A percentile compares a stretch with the other conserved stretches of the same genome.
Evolutionary conservation across 768 basidiomycete species (phyloP).

Genomic region (Gelatoporia subvermispora): DNA sequence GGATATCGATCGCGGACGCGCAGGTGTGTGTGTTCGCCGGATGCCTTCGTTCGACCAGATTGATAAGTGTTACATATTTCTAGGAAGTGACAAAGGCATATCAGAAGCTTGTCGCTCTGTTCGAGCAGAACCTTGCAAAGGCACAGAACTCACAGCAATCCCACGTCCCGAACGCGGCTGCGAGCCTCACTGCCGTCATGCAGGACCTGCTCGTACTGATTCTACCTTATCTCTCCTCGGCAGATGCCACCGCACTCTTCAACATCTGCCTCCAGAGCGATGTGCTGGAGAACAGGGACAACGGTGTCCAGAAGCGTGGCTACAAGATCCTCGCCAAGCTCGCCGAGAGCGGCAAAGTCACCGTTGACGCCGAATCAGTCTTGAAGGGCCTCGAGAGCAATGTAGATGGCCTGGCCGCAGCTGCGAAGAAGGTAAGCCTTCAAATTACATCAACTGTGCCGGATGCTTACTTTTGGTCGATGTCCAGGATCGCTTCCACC

Average conservation of each 20-base stretch:
- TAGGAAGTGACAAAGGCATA: constrained; percentile 82
- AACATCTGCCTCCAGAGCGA: constrained; percentile 60
- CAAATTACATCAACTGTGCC: neutral
- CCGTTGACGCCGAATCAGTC: constrained; percentile 49
- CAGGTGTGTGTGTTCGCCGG: constrained; percentile 38
- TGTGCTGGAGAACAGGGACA: constrained; percentile 73
- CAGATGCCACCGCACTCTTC: constrained; percentile 63
- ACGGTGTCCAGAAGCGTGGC: constrained; percentile 90
- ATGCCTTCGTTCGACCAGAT: neutral
- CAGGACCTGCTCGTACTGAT: constrained; percentile 86
- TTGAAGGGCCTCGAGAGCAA: constrained; percentile 63
- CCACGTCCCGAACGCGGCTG: constrained; percentile 32
- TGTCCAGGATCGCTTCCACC: constrained; percentile 76
- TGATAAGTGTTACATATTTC: neutral
- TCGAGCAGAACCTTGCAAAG: constrained; percentile 57
- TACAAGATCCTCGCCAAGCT: constrained; percentile 84
- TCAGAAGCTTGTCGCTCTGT: constrained; percentile 66
- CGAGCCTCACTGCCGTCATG: constrained; percentile 55
- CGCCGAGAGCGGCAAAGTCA: constrained; percentile 57
- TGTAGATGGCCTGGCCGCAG: constrained; percentile 62
- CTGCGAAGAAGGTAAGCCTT: constrained; percentile 74
- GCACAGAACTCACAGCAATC: constrained; percentile 28
- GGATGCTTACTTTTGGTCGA: neutral
- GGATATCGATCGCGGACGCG: constrained; percentile 76
- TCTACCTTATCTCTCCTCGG: constrained; percentile 62